Evolutionary conservation across 257 asterid genomes (phyloP).

Genomic region (Fraxinus cuspidata): DNA sequence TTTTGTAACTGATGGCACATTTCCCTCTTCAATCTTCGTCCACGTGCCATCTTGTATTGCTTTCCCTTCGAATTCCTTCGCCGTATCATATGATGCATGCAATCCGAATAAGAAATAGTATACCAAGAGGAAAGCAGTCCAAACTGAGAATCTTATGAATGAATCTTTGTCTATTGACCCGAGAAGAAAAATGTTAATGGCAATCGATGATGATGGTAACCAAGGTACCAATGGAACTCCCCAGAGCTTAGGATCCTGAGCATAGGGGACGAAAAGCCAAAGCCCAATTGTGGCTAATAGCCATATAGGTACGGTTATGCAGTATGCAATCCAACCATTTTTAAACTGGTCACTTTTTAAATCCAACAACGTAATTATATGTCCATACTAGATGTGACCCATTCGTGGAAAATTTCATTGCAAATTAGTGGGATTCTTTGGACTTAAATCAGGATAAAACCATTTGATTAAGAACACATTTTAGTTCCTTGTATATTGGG

Average conservation of each 20-base stretch:
- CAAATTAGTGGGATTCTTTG: not conserved
- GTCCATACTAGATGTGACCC: not conserved
- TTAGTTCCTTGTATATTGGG: too few relatives aligned
- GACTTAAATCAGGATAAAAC: too few relatives aligned
- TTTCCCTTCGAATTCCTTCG: slow-evolving; percentile 31
- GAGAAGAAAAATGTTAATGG: slow-evolving; percentile 46
- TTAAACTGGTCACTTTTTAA: not conserved
- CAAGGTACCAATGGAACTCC: slow-evolving; percentile 72
- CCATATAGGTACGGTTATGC: slow-evolving; percentile 54
- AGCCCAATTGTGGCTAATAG: slow-evolving; percentile 39
- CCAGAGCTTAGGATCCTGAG: slow-evolving; percentile 50
- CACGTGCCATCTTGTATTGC: slow-evolving; percentile 5
- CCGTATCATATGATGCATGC: slow-evolving; percentile 61
- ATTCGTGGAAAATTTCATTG: not conserved
- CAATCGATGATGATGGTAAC: slow-evolving; percentile 58
- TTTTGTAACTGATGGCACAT: slow-evolving; percentile 4
- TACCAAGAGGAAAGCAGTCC: slow-evolving; percentile 38
- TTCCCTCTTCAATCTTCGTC: slow-evolving; percentile 39
- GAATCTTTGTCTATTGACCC: slow-evolving; percentile 51
- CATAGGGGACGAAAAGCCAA: slow-evolving; percentile 45
- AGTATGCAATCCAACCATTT: slow-evolving; percentile 50
- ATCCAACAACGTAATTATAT: not conserved
- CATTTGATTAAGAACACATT: not conserved
- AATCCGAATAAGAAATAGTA: slow-evolving; percentile 54
- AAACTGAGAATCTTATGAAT: slow-evolving; percentile 41